Evolutionary conservation across 441 rosid genomes (phyloP).

Genomic region (Euphorbia schlechtendalii): DNA sequence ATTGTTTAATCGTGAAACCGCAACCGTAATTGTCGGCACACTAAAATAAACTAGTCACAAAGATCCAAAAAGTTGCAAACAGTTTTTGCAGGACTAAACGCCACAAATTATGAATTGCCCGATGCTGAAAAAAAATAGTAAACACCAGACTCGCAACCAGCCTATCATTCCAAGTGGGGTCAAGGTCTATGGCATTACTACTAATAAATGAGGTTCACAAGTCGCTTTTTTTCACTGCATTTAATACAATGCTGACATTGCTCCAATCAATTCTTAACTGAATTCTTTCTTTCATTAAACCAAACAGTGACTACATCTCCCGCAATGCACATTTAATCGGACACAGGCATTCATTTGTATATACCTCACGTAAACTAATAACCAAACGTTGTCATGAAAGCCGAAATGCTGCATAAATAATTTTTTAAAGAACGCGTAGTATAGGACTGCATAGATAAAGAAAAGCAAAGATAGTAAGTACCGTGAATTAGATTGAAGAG

Average conservation of each 20-base stretch:
- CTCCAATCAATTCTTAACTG: conserved; percentile 4
- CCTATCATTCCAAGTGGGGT: background rate
- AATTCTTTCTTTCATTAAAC: background rate
- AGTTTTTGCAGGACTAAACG: background rate
- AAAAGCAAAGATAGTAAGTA: conserved; percentile 13
- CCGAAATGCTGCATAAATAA: background rate
- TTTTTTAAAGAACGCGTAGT: too few species aligned
- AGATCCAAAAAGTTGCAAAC: background rate
- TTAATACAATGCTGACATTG: background rate
- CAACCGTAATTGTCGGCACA: conserved; percentile 14
- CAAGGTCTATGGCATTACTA: background rate
- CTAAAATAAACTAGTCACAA: background rate
- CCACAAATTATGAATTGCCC: background rate
- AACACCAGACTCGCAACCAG: background rate
- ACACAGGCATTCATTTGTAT: too few species aligned
- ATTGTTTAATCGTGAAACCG: conserved; percentile 6
- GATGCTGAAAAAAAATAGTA: background rate
- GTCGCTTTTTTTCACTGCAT: background rate
- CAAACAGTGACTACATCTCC: too few species aligned
- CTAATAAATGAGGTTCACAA: conserved; percentile 6
- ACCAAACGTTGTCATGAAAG: background rate
- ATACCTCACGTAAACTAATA: background rate
- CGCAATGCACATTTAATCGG: too few species aligned
- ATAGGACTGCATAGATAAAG: background rate
- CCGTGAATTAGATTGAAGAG: conserved; percentile 79